Percentiles rank a stretch among this genome's conserved stretches.
Evolutionary conservation across 306 rosid species (phyloP).

Genomic region (Neltuma alba): DNA sequence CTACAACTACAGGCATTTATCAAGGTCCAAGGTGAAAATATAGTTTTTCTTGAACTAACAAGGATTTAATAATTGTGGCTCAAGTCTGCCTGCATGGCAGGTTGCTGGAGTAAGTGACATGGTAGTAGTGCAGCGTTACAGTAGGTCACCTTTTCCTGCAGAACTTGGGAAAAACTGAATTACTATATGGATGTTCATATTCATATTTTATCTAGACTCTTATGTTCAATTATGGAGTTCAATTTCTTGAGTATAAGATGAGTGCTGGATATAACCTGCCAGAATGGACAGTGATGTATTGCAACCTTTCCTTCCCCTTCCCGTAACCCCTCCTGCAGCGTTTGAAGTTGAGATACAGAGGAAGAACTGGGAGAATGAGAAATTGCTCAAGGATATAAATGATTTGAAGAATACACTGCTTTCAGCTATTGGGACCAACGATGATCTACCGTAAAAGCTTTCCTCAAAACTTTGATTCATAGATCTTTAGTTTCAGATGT

Average conservation of each 20-base stretch:
- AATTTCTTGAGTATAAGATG: not conserved
- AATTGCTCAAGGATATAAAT: conserved; percentile 58
- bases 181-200: not conserved
- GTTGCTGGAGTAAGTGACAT: not conserved
- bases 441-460: conserved; percentile 43
- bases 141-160: not conserved
- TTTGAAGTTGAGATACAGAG: conserved; percentile 54
- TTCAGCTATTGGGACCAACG: conserved; percentile 50
- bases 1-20: not conserved
- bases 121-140: not conserved
- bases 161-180: not conserved
- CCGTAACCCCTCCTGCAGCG: conserved; percentile 48
- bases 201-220: not conserved
- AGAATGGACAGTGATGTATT: conserved; percentile 25
- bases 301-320: conserved; percentile 30
- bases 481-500: conserved; percentile 18
- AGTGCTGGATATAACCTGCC: not conserved
- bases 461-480: conserved; percentile 18
- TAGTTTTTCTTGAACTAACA: not conserved
- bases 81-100: not conserved
- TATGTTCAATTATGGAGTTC: not conserved
- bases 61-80: not conserved
- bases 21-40: not conserved
- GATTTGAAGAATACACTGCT: conserved; percentile 53
- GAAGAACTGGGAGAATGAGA: conserved; percentile 59